Evolutionary conservation across 108 stramenopile species (phyloP), one percentile per base, ranked within the genome.

Genomic region (Skeletonema grethae): DNA sequence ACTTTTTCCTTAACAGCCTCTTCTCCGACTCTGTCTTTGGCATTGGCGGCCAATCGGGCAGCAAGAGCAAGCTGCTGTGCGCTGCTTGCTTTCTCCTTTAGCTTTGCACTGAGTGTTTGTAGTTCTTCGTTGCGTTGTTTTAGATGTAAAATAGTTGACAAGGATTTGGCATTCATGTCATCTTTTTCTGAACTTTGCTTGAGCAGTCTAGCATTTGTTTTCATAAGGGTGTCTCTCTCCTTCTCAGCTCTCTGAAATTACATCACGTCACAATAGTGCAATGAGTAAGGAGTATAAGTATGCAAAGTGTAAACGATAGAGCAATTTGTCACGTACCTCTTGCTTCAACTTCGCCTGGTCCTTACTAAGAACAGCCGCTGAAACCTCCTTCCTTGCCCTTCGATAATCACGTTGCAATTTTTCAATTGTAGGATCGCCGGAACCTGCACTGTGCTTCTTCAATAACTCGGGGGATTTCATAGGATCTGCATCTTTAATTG

Each of bases 121-220:
- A 90, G 82, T 69, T 89, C 80, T 43, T 93, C 90, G 31, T 84
- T 89, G 46, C 92, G 24, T 25, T 90, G 86, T 50, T 93, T 93
- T 67, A 96, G 65, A 46, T 94, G 92, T 24, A 96, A 57, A 70
- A 96, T 92, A 0, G 92, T 90, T 5, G 89, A 90, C 50, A 94
- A 60, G 13, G 92, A 90, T 68, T 92, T 92, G 0, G 90, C 92
- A 76, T 93, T 96, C 85, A 92, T 92, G 35, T 96, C 92, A 57
- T 96, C 95, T 70, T 93, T 93, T 55, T 96, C 92, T 3, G 87
- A 76, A 66, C 82, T 85, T 61, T 94, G 92, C 56, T 89, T 87
- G 28, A 88, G 70, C 20, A 96, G 70, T 61, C 92, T 72, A 12
- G 86, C 70, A 70, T 93, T 91, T 39, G 86, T 86, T 75, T 87